Evolutionary conservation across 176 grass and related monocot species (phyloP), one percentile per base, ranked within the genome.

Genomic region (Cenchrus fungigraminus): DNA sequence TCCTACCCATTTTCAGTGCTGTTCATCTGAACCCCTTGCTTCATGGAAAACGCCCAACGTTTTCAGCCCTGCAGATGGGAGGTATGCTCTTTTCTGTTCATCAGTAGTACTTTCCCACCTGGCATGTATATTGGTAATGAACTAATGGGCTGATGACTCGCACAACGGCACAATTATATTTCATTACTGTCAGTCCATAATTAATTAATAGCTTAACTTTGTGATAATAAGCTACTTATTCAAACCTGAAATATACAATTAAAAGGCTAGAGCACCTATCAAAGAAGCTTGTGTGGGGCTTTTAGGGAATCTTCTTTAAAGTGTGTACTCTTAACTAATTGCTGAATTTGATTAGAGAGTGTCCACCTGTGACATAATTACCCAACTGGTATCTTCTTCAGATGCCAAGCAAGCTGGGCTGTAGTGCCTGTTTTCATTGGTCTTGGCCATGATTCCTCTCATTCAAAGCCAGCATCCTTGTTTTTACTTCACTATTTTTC

Each of bases 301-400:
- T 87, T 80, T 67, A 87, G 78, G 74, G 85, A 91, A 91, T 91
- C 89, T 84, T 91, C 80, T 84, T 87, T 80, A 84, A 90, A 91
- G 69, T 50, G 20, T 91, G 85, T 47, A 31, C 71, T 84, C 64
- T 46, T 85, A 91, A 91, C 89, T 87, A 87, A 84, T 91, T 65
- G 81, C 55, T 84, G 29, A 34, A 71, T 91, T 91, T 91, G 81
- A 76, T 93, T 90, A 75, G 86, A 84, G 78, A 82, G 76, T 62
- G 76, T 79, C 76, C 83, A 91, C 77, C 86, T 87, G 85, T 86
- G 73, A 70, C 86, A 86, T 87, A 80, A 83, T 87, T 89, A 25
- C 22, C 22, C 22, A 25, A 25, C 22, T 25, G 22, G 22, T 25
- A 25, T 25, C 22, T 25, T 25, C 63, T 78, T 86, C 84, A 87